A percentile compares a stretch with the other conserved stretches of the same genome.
phyloP scores from a whole-genome alignment of 495 filamentous ascomycete species.

The Aspergillus avenaceus region DNA sequence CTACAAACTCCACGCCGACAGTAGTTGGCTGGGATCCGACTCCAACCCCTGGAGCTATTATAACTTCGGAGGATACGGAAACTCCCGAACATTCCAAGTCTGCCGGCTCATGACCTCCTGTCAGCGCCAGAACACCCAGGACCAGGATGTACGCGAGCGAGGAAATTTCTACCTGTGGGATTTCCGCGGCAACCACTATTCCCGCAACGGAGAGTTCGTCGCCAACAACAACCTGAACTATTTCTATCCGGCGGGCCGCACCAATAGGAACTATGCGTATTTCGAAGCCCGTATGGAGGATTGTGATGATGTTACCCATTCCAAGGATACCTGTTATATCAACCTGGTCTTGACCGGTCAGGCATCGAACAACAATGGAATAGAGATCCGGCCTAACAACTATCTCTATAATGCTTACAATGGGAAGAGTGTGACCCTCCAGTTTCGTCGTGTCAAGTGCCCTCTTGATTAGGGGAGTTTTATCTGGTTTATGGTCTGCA shows the following conservation, averaged over 20 bases:
- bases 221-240: neutral
- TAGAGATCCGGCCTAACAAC: neutral
- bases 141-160: neutral
- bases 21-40: neutral
- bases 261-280: neutral
- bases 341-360: neutral
- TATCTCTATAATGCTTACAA: neutral
- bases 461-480: no score
- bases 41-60: neutral
- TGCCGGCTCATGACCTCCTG: neutral
- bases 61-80: neutral
- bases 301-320: neutral
- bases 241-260: neutral
- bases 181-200: neutral
- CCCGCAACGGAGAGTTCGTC: neutral
- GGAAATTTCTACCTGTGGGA: neutral
- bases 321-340: neutral
- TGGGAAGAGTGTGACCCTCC: neutral
- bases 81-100: neutral
- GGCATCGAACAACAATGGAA: neutral
- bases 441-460: neutral
- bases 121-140: neutral
- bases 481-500: no score
- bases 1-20: neutral
- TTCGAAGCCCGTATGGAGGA: neutral